Conservation (phyloP, 495 filamentous ascomycete genomes). For the Jackrogersella minutella region DNA sequence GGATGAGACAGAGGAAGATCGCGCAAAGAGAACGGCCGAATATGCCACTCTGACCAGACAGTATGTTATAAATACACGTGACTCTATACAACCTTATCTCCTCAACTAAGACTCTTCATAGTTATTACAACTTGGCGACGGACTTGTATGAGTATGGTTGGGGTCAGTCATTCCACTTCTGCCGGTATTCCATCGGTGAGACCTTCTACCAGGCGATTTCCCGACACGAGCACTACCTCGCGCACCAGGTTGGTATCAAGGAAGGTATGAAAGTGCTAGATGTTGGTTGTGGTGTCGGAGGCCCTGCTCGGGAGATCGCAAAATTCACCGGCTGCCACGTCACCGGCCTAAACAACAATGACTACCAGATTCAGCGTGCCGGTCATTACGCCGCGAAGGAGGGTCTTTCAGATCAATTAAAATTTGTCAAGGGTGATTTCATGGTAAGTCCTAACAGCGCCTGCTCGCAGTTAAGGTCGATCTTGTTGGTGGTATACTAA, state of each 20-base stretch:
- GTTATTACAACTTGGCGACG: slow-evolving; percentile 98
- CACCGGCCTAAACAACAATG: slow-evolving; percentile 97
- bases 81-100: background rate
- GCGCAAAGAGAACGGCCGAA: slow-evolving; percentile 85
- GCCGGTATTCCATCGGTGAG: slow-evolving; percentile 90
- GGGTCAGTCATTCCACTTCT: slow-evolving; percentile 97
- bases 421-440: slow-evolving; percentile 96
- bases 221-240: slow-evolving; percentile 98
- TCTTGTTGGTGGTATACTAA: background rate
- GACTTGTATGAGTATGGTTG: slow-evolving; percentile 98
- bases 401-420: slow-evolving; percentile 80
- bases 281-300: slow-evolving; percentile 97
- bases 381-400: slow-evolving; percentile 84
- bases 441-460: slow-evolving; percentile 66
- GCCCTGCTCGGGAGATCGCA: slow-evolving; percentile 95
- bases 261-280: slow-evolving; percentile 91
- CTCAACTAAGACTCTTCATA: slow-evolving; percentile 42
- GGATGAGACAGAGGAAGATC: slow-evolving; percentile 80
- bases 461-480: background rate
- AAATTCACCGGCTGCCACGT: slow-evolving; percentile 93
- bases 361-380: slow-evolving; percentile 98
- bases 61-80: slow-evolving; percentile 58
- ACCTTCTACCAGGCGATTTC: slow-evolving; percentile 92
- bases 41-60: slow-evolving; percentile 96
- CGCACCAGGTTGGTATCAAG: slow-evolving; percentile 85